A percentile compares a stretch with the other conserved stretches of the same genome.
Conservation (phyloP, 345 rosid genomes). For the Populus simonii region DNA sequence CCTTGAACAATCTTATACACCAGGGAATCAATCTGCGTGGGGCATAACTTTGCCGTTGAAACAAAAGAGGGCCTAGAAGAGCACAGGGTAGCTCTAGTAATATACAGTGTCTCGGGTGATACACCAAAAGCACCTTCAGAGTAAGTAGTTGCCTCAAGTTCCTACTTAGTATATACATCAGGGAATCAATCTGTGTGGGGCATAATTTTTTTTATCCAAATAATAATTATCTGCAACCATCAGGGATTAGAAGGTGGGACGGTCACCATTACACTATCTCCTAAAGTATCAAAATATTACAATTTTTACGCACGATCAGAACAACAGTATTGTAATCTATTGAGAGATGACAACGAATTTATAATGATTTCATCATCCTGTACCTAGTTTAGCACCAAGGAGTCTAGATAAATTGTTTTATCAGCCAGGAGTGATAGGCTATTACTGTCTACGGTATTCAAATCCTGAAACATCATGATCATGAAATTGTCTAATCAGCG, state of each 20-base stretch:
- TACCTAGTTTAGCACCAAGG: background rate
- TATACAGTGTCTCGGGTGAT: background rate
- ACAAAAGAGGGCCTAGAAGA: background rate
- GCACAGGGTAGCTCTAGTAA: background rate
- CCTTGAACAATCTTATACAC: no score
- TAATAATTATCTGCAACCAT: background rate
- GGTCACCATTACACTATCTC: background rate
- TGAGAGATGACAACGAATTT: background rate
- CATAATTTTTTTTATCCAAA: background rate
- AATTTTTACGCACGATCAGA: background rate
- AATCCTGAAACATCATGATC: background rate
- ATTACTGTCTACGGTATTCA: background rate
- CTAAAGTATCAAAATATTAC: background rate
- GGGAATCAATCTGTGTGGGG: background rate
- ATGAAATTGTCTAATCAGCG: background rate
- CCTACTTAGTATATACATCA: background rate
- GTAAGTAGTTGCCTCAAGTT: background rate
- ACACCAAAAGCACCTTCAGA: no score
- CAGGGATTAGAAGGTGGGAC: background rate
- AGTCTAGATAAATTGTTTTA: background rate
- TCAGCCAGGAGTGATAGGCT: background rate
- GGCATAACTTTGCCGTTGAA: no score
- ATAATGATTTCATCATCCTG: background rate
- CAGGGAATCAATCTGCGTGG: no score
- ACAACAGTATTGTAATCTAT: background rate